phyloP scores from a whole-genome alignment of 1,284 basidiomycete species.

The Inonotus obliquus region DNA sequence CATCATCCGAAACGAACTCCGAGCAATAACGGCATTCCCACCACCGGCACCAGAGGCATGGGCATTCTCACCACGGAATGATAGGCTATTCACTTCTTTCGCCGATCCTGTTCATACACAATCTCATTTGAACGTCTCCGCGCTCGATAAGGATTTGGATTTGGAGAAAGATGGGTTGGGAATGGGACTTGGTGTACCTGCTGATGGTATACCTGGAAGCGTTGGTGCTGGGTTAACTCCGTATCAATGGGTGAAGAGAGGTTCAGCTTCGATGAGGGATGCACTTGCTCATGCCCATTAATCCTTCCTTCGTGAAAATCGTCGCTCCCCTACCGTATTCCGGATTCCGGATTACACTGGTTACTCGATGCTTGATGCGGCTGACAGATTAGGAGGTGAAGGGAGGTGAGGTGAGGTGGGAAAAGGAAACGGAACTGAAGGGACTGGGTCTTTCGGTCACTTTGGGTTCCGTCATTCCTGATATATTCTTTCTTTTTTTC shows the following conservation, averaged over 20 bases:
- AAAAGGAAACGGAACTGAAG: no score
- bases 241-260: conserved; percentile 50
- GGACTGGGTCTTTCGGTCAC: neutral
- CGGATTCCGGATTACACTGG: no score
- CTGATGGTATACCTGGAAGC: conserved; percentile 10
- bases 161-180: neutral
- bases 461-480: neutral
- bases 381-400: no score
- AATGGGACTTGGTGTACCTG: neutral
- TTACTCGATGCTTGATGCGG: no score
- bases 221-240: conserved; percentile 41
- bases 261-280: conserved; percentile 39
- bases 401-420: no score
- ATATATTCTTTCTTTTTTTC: no score
- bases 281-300: conserved; percentile 24
- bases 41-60: conserved; percentile 53
- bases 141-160: neutral
- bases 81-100: conserved; percentile 46
- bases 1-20: conserved; percentile 60
- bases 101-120: conserved; percentile 12
- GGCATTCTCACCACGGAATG: conserved; percentile 56
- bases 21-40: conserved; percentile 49
- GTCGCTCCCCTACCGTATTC: no score
- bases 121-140: neutral
- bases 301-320: neutral